Percentiles rank a stretch among this genome's conserved stretches.
phyloP scores from a whole-genome alignment of 1,284 basidiomycete genomes.

The Golubevia pallescens region DNA sequence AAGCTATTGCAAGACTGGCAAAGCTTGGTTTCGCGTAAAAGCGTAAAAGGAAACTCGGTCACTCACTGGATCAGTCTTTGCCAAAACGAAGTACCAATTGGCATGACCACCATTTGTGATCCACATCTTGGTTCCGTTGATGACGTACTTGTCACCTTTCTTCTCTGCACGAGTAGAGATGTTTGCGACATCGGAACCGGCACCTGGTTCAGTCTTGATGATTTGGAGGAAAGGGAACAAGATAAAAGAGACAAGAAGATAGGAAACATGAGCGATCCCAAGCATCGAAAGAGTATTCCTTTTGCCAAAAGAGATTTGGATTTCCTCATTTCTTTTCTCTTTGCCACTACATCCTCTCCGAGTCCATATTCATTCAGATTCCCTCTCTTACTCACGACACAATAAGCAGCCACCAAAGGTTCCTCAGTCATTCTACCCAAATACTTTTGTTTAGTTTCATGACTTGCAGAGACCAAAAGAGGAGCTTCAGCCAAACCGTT shows the following conservation, averaged over 20 bases:
- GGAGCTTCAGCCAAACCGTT: constrained; percentile 70
- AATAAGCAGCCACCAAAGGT: constrained; percentile 69
- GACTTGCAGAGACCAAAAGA: constrained; percentile 67
- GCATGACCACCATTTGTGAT: constrained; percentile 69
- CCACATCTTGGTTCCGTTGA: constrained; percentile 70
- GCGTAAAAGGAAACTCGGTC: neutral
- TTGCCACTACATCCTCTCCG: neutral
- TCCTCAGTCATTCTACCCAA: constrained; percentile 70
- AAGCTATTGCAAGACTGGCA: neutral
- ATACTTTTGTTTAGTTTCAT: constrained; percentile 69
- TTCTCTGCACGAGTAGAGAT: constrained; percentile 66
- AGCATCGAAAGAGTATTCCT: neutral
- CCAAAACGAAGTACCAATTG: constrained; percentile 70
- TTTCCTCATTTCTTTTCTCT: neutral
- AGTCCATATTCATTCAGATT: neutral
- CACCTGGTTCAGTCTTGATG: constrained; percentile 66
- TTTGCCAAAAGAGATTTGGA: neutral
- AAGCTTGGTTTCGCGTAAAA: neutral
- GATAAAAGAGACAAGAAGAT: neutral
- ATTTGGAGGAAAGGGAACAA: neutral
- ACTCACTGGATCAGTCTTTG: constrained; percentile 67
- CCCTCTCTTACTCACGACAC: constrained; percentile 55
- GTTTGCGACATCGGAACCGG: constrained; percentile 69
- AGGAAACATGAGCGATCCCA: neutral
- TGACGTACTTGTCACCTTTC: constrained; percentile 68